These are phyloP conservation scores for Fusarium cyanostomum DNA, from an alignment of 2,329 filamentous ascomycete species.

Conservation along the genomic window DNA sequence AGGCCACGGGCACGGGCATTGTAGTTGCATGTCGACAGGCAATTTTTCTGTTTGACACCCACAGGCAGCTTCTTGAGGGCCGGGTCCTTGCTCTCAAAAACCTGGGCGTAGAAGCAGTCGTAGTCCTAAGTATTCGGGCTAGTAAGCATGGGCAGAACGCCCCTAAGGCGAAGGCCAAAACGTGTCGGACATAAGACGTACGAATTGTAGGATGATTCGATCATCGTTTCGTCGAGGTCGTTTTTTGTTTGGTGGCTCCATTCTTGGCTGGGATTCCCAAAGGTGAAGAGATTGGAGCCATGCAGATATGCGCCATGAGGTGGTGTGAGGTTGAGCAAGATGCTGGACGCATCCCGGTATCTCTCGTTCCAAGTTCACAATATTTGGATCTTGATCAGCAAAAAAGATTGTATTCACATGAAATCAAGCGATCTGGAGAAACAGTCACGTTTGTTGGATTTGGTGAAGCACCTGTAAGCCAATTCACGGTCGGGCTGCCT, in stretches of 20 bases:
- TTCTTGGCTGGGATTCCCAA: constrained; percentile 27
- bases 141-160: constrained; percentile 13
- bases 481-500: not conserved
- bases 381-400: too few relatives aligned
- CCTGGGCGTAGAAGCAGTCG: constrained; percentile 94
- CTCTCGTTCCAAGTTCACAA: too few relatives aligned
- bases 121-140: constrained; percentile 65
- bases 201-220: constrained; percentile 83
- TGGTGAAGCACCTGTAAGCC: too few relatives aligned
- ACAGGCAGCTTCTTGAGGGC: constrained; percentile 76
- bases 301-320: constrained; percentile 1
- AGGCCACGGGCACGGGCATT: constrained; percentile 79
- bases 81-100: constrained; percentile 84
- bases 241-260: constrained; percentile 46
- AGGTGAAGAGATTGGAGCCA: constrained; percentile 6
- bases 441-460: too few relatives aligned
- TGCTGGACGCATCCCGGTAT: too few relatives aligned
- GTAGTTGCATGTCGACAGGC: constrained; percentile 94
- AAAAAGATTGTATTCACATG: too few relatives aligned
- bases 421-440: too few relatives aligned
- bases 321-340: too few relatives aligned
- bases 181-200: constrained; percentile 53
- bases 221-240: constrained; percentile 63
- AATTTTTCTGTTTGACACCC: constrained; percentile 92
- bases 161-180: not conserved